Evolutionary conservation across 2,329 filamentous ascomycete genomes (phyloP), one percentile per base, ranked within the genome.

Genomic region (Trichoderma asperellum): DNA sequence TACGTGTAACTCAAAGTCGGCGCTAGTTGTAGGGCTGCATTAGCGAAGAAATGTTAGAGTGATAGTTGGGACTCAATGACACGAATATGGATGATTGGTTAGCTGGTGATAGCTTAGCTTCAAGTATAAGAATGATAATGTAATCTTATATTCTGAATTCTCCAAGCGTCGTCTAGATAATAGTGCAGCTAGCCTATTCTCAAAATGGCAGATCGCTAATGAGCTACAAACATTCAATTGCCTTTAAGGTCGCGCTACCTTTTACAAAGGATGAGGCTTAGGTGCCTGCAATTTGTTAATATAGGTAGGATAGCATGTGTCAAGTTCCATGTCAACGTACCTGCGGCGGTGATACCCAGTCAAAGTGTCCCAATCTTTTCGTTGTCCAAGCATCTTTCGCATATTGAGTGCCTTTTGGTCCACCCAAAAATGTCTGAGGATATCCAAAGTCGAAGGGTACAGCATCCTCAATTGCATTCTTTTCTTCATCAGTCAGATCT

Each of bases 401-500:
- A 52, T 69, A 35, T 2, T 49, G 10, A 6, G 27, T 49, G 14
- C 67, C 67, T 18, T 57, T 57, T 5, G 60, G 52, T 7, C 67
- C 67, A 10, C 60, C 67, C 59, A 69, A 40, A 2, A 69, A 65
- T 5, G 62, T 55, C 52, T 69, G 67, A 16, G 67, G 67, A n/a
- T 69, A 90, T 1, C 87, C 87, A 60, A 85, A 75, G 66, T 89
- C 83, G 70, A 89, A 88, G 0, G 78, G 75, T 52, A 79, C 79
- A 0, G 85, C 84, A 8, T 75, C 80, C 69, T 91, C 87, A 69
- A 91, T 84, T 68, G 84, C 81, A 18, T 83, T 76, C 27, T 90
- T 84, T 59, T 91, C 86, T 72, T 86, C 80, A 0, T 80, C 74
- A 0, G 81, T 83, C n/a, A 91, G 78, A 62, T 82, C 79, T 69